Evolutionary conservation across 2,329 filamentous ascomycete genomes (phyloP).

Genomic region (Aschersonia sp.): DNA sequence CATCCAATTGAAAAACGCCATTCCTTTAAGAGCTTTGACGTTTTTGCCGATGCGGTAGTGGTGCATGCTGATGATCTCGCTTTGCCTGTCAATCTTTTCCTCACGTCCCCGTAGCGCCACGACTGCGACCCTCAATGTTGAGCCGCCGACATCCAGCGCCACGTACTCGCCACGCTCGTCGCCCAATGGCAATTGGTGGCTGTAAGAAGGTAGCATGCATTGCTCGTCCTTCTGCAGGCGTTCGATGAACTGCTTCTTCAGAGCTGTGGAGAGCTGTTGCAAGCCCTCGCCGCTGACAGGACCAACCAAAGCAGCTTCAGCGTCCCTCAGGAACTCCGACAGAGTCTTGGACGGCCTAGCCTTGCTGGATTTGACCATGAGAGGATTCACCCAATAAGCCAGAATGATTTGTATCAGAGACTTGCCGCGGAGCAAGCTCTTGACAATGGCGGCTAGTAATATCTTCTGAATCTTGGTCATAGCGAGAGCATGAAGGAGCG

Average conservation of each 20-base stretch:
- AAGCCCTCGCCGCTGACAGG: slow-evolving; percentile 32
- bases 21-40: slow-evolving; percentile 42
- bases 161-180: slow-evolving; percentile 43
- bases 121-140: slow-evolving; percentile 49
- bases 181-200: slow-evolving; percentile 47
- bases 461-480: slow-evolving; percentile 43
- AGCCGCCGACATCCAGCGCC: slow-evolving; percentile 54
- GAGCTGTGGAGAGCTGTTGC: slow-evolving; percentile 27
- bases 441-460: slow-evolving; percentile 38
- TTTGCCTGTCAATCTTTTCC: slow-evolving; percentile 21
- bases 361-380: slow-evolving; percentile 15
- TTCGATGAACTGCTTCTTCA: slow-evolving; percentile 41
- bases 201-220: slow-evolving; percentile 54
- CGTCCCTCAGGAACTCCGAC: slow-evolving; percentile 41
- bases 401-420: slow-evolving; percentile 43
- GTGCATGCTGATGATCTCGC: slow-evolving; percentile 37
- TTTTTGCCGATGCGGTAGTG: slow-evolving; percentile 40
- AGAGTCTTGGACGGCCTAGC: slow-evolving; percentile 14
- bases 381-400: slow-evolving; percentile 35
- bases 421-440: slow-evolving; percentile 43
- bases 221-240: slow-evolving; percentile 34
- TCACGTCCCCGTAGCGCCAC: slow-evolving; percentile 40
- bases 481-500: slow-evolving; percentile 37
- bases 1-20: slow-evolving; percentile 55
- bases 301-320: slow-evolving; percentile 34